These are phyloP conservation scores for Candida stauntonica DNA, from an alignment of 805 yeast species.

Conservation along the genomic window DNA sequence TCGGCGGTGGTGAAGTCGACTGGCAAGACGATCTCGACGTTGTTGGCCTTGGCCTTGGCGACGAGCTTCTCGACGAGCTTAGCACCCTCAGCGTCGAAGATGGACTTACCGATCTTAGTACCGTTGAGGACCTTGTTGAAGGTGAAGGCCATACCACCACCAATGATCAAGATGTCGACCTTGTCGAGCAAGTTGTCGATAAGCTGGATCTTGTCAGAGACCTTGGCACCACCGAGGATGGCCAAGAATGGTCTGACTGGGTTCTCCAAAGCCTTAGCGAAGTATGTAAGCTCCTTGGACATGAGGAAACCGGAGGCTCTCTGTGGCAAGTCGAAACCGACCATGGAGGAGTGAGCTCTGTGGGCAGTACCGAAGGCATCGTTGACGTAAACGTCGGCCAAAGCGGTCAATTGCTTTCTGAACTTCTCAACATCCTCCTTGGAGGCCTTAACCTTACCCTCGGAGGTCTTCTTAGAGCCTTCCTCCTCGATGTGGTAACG, in stretches of 20 bases:
- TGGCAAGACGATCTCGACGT: slow-evolving; percentile 91
- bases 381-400: slow-evolving; percentile 96
- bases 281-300: slow-evolving; percentile 95
- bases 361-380: slow-evolving; percentile 99
- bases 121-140: slow-evolving; percentile 89
- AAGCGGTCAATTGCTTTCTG: slow-evolving; percentile 83
- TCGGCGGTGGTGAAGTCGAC: slow-evolving; percentile 96
- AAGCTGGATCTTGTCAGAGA: slow-evolving; percentile 96
- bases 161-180: slow-evolving; percentile 90
- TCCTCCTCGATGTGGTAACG: slow-evolving; percentile 98
- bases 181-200: slow-evolving; percentile 95
- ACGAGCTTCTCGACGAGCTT: slow-evolving; percentile 88
- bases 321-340: slow-evolving; percentile 91
- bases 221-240: slow-evolving; percentile 99
- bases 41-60: slow-evolving; percentile 94
- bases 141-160: slow-evolving; percentile 99
- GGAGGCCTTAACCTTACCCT: slow-evolving; percentile 90
- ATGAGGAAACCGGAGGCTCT: slow-evolving; percentile 98
- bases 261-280: slow-evolving; percentile 97
- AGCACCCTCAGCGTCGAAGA: slow-evolving; percentile 92
- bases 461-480: slow-evolving; percentile 88
- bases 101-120: slow-evolving; percentile 86
- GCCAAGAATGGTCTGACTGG: slow-evolving; percentile 98
- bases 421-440: slow-evolving; percentile 77
- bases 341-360: slow-evolving; percentile 99